phyloP scores from a whole-genome alignment of 2,329 filamentous ascomycete species.

The Scedosporium aurantiacum region DNA sequence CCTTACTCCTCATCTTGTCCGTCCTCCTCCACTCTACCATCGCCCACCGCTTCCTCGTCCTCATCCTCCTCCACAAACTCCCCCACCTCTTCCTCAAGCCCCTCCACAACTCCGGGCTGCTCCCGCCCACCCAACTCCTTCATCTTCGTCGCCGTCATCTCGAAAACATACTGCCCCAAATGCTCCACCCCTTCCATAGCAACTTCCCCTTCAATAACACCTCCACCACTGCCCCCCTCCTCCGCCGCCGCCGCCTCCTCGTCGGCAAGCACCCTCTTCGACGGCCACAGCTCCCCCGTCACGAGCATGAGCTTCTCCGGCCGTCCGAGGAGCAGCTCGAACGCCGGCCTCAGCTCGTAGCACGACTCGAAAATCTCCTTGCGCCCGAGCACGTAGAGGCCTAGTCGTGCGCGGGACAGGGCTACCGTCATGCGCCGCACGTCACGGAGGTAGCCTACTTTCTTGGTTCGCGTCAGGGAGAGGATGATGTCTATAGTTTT shows the following conservation, averaged over 20 bases:
- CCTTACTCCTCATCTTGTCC: not conserved
- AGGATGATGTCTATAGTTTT: constrained; percentile 66
- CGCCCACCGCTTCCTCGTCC: not conserved
- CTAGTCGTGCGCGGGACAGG: constrained; percentile 80
- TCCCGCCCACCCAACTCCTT: constrained; percentile 27
- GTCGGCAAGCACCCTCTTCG: constrained; percentile 38
- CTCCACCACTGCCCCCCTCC: constrained; percentile 15
- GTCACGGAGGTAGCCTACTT: constrained; percentile 86
- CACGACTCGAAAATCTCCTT: constrained; percentile 80
- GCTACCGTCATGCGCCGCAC: constrained; percentile 90
- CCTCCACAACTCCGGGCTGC: constrained; percentile 13
- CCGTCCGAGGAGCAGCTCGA: constrained; percentile 64
- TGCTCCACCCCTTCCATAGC: constrained; percentile 90
- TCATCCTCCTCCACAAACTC: constrained; percentile 12
- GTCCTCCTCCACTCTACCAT: not conserved
- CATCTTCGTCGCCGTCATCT: constrained; percentile 69
- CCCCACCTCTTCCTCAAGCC: constrained; percentile 18
- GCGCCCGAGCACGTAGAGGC: constrained; percentile 84
- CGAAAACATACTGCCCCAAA: constrained; percentile 87
- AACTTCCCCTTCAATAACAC: constrained; percentile 42
- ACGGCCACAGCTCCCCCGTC: constrained; percentile 78
- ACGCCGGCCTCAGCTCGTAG: constrained; percentile 78
- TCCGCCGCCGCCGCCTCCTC: constrained; percentile 26
- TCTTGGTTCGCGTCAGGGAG: constrained; percentile 78
- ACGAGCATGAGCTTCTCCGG: constrained; percentile 72